These are phyloP conservation scores for Clonostachys solani DNA, from an alignment of 2,329 filamentous ascomycete species.

Conservation along the genomic window DNA sequence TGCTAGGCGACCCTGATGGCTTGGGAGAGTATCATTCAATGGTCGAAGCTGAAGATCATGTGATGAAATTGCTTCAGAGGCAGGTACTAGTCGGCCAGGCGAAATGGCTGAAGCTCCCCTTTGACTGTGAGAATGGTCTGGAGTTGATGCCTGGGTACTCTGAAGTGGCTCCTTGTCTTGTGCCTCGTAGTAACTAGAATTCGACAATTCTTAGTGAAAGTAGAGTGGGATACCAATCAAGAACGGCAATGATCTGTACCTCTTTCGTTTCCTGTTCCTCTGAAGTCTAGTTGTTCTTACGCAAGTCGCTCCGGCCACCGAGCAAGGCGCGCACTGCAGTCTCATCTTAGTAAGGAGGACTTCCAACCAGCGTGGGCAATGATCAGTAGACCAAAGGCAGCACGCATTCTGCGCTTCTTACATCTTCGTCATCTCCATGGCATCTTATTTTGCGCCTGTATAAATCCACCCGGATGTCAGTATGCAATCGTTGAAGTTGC, in stretches of 20 bases:
- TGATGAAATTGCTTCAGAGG: too few species aligned
- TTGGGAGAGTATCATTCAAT: background rate
- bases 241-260: background rate
- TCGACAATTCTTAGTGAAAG: background rate
- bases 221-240: background rate
- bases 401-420: background rate
- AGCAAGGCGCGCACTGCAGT: background rate
- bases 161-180: background rate
- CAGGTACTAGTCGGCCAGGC: too few species aligned
- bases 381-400: background rate
- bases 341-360: background rate
- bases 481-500: background rate
- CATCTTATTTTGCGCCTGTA: background rate
- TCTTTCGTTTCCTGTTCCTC: conserved; percentile 1
- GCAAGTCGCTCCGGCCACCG: background rate
- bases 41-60: background rate
- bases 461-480: background rate
- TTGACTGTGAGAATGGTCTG: background rate
- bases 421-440: background rate
- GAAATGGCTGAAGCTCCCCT: background rate
- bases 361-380: background rate
- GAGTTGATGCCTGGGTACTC: too few species aligned
- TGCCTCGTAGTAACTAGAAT: background rate
- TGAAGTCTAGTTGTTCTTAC: background rate
- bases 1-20: background rate